Evolutionary conservation across 2,329 filamentous ascomycete genomes (phyloP).

Genomic region (Colletotrichum aenigma): DNA sequence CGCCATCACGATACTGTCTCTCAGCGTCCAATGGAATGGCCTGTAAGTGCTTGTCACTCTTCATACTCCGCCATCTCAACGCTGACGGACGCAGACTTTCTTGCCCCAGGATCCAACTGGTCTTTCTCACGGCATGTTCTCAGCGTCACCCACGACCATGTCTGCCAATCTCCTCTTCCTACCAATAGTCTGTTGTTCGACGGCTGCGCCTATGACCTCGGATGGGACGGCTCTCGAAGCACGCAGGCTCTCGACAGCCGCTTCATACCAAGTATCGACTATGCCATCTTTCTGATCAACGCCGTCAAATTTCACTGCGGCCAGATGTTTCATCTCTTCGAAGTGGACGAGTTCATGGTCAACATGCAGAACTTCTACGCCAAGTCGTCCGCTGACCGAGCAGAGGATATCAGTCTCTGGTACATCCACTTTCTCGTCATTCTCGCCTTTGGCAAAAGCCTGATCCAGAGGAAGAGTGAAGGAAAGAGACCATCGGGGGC

Average conservation of each 20-base stretch:
- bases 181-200: slow-evolving; percentile 52
- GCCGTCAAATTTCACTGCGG: slow-evolving; percentile 61
- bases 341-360: slow-evolving; percentile 55
- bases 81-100: slow-evolving; percentile 42
- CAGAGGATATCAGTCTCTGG: slow-evolving; percentile 38
- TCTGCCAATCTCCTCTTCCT: slow-evolving; percentile 47
- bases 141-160: slow-evolving; percentile 50
- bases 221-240: slow-evolving; percentile 10
- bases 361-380: slow-evolving; percentile 31
- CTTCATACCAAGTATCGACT: slow-evolving; percentile 43
- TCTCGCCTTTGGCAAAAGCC: slow-evolving; percentile 59
- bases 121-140: slow-evolving; percentile 56
- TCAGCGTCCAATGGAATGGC: slow-evolving; percentile 5
- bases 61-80: background rate
- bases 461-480: slow-evolving; percentile 43
- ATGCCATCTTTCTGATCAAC: slow-evolving; percentile 57
- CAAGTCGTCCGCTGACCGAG: slow-evolving; percentile 14
- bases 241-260: background rate
- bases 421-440: slow-evolving; percentile 59
- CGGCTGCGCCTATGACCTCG: slow-evolving; percentile 50
- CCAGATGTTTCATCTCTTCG: slow-evolving; percentile 58
- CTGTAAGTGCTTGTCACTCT: background rate
- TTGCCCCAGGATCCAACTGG: slow-evolving; percentile 62
- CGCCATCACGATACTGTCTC: background rate
- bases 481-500: slow-evolving; percentile 47